phyloP scores from a whole-genome alignment of 805 yeast species.

The Kodamaea fukazawae region DNA sequence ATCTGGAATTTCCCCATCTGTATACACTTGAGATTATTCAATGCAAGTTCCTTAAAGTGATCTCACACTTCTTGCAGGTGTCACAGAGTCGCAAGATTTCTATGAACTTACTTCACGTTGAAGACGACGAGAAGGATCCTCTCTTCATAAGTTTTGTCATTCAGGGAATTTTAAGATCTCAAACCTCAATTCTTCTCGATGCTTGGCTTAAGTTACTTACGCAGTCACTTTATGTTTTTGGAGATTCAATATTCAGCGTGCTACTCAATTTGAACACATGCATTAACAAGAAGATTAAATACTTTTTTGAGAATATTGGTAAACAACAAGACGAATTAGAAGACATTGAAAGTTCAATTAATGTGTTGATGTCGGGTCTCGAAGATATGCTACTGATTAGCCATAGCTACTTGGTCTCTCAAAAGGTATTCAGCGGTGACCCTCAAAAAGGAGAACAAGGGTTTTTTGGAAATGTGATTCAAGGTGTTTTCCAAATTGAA shows the following conservation, averaged over 20 bases:
- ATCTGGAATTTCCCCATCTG: constrained; percentile 12
- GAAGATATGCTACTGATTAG: constrained; percentile 62
- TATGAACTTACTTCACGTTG: constrained; percentile 29
- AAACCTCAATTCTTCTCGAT: constrained; percentile 42
- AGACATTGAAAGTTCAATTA: constrained; percentile 44
- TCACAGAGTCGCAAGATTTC: constrained; percentile 29
- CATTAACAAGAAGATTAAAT: constrained; percentile 39
- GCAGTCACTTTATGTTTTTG: constrained; percentile 50
- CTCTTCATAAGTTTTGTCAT: constrained; percentile 44
- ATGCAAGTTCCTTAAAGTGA: constrained; percentile 24
- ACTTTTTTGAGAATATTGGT: constrained; percentile 27
- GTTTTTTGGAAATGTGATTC: constrained; percentile 65
- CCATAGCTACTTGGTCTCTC: constrained; percentile 47
- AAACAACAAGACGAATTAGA: constrained; percentile 13
- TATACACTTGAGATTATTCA: constrained; percentile 29
- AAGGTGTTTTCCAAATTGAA: constrained; percentile 76
- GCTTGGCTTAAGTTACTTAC: constrained; percentile 51
- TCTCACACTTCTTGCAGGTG: constrained; percentile 27
- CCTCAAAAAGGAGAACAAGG: constrained; percentile 31
- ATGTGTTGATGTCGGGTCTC: constrained; percentile 53
- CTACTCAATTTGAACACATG: constrained; percentile 53
- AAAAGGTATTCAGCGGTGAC: constrained; percentile 11
- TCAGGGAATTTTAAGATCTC: constrained; percentile 46
- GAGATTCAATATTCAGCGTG: constrained; percentile 53
- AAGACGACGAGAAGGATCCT: constrained; percentile 30